Conservation (phyloP, 352 stramenopile genomes). For the Globisporangium apiculatum region DNA sequence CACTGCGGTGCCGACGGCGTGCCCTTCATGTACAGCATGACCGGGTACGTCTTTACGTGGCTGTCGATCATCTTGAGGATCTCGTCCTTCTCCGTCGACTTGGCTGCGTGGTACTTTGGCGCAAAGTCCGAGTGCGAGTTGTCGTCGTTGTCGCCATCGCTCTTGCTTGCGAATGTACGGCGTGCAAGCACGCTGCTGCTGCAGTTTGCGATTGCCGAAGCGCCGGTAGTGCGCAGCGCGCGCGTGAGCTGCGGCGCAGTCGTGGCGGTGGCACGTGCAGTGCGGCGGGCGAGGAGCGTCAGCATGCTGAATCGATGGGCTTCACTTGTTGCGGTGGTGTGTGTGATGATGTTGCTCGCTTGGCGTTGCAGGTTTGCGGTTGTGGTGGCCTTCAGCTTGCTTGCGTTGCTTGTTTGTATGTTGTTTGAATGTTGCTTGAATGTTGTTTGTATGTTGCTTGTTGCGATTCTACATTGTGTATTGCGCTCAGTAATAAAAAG, state of each 20-base stretch:
- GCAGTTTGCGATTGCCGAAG: neutral
- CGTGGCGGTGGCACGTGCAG: conserved; percentile 16
- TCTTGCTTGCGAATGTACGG: conserved; percentile 40
- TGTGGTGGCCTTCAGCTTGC: too few species aligned
- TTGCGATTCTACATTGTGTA: too few species aligned
- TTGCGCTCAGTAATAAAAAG: too few species aligned
- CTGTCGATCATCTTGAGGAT: conserved; percentile 88
- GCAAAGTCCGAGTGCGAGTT: conserved; percentile 87
- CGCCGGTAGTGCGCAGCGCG: conserved; percentile 17
- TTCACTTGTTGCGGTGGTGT: neutral
- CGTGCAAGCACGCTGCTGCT: conserved; percentile 6
- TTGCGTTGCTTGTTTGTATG: too few species aligned
- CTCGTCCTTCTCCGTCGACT: conserved; percentile 83
- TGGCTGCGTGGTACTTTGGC: conserved; percentile 79
- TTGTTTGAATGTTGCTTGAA: too few species aligned
- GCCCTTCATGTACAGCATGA: conserved; percentile 99
- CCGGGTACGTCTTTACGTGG: conserved; percentile 86
- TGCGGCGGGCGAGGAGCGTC: conserved; percentile 27
- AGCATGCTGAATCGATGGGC: conserved; percentile 14
- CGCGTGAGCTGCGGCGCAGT: conserved; percentile 17
- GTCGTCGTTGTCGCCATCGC: conserved; percentile 16
- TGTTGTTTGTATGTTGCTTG: too few species aligned
- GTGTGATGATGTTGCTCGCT: neutral
- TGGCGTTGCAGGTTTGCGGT: too few species aligned
- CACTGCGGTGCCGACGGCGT: conserved; percentile 95